Evolutionary conservation across 139 green algal species (phyloP).

Genomic region (Chlorella sp.): DNA sequence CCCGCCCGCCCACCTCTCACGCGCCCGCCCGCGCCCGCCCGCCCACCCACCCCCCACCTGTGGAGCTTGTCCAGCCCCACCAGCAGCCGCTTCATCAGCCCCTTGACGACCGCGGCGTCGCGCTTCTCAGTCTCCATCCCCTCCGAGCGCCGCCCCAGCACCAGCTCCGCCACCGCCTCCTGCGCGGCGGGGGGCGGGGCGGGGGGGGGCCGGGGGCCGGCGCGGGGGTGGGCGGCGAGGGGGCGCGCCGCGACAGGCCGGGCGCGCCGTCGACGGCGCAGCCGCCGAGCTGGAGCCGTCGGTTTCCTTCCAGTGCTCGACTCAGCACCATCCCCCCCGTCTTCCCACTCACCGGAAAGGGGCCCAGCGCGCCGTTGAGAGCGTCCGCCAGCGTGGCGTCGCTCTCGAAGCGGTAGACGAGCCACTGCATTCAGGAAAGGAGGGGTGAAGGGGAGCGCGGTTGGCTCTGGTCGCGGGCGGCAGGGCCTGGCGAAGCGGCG

Average conservation of each 20-base stretch:
- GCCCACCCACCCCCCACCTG: neutral
- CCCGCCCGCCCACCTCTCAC: too few relatives aligned
- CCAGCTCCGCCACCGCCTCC: constrained; percentile 59
- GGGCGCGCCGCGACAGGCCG: too few relatives aligned
- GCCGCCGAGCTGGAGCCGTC: too few relatives aligned
- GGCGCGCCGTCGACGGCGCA: too few relatives aligned
- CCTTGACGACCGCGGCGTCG: constrained; percentile 62
- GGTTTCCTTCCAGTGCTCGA: neutral
- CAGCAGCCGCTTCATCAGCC: constrained; percentile 60
- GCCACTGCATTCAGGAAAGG: constrained; percentile 84
- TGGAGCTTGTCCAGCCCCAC: constrained; percentile 15
- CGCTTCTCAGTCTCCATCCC: constrained; percentile 42
- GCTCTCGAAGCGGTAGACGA: constrained; percentile 91
- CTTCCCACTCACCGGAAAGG: constrained; percentile 54
- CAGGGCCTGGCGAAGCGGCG: too few relatives aligned
- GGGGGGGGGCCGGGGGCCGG: too few relatives aligned
- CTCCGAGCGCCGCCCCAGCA: constrained; percentile 54
- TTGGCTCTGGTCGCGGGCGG: too few relatives aligned
- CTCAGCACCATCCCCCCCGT: neutral
- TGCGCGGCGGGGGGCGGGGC: neutral
- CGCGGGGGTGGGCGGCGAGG: too few relatives aligned
- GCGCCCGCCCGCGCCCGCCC: too few relatives aligned
- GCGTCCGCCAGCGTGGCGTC: constrained; percentile 87
- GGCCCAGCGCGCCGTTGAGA: constrained; percentile 54
- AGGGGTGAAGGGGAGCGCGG: too few relatives aligned